phyloP scores from a whole-genome alignment of 23 red algal species.

The Chondrus crispus region DNA sequence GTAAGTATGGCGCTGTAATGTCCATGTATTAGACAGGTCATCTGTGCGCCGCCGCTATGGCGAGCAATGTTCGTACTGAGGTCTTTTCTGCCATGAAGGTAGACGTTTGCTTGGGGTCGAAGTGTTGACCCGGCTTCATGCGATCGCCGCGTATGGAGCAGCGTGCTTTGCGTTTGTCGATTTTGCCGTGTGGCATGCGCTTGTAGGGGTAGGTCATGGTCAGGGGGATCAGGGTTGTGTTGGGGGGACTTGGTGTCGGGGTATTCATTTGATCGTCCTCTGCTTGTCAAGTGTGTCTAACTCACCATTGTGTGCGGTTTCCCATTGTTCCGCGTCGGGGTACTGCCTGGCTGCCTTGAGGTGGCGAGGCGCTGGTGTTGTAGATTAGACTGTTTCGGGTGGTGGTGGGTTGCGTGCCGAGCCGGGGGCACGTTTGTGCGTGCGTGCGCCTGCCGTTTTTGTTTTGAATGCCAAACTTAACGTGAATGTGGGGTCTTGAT shows the following conservation, averaged over 20 bases:
- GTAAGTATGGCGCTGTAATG: background rate
- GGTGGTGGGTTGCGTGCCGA: background rate
- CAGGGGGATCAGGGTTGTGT: background rate
- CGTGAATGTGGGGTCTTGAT: background rate
- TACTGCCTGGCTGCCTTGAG: background rate
- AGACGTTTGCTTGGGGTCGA: background rate
- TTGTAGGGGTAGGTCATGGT: background rate
- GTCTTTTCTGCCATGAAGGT: background rate
- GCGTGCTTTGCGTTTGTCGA: background rate
- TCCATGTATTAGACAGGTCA: background rate
- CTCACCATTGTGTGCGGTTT: background rate
- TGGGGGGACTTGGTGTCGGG: background rate
- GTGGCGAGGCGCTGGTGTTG: background rate
- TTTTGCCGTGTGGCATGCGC: background rate
- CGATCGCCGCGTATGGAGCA: background rate
- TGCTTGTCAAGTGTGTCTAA: conserved; percentile 1
- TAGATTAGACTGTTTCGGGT: background rate
- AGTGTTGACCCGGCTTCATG: background rate
- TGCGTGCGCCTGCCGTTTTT: background rate
- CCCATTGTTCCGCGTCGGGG: background rate
- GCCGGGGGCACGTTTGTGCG: background rate
- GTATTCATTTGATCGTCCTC: background rate
- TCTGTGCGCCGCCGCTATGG: background rate
- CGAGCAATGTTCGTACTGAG: background rate
- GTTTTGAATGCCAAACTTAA: background rate